Evolutionary conservation across 768 basidiomycete species (phyloP), one percentile per base, ranked within the genome.

Genomic region (Psilocybe azurescens): DNA sequence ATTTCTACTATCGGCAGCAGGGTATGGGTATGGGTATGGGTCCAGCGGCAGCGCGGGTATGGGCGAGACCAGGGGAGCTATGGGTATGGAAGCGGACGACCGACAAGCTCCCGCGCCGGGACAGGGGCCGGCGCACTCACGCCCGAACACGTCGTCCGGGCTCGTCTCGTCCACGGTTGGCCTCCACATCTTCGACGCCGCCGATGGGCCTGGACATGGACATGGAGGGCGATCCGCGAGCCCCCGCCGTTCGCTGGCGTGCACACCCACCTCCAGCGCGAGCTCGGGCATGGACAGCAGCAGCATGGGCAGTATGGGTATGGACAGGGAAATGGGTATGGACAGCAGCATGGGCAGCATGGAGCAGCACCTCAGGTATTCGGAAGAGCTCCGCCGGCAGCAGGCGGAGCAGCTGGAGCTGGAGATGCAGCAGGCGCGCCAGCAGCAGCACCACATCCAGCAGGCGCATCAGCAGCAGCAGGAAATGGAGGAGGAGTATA

Each of bases 111-210:
- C 9, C 38, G 73, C 70, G 64, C 20, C 20, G 20, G 20, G 20
- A 20, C 24, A 24, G 24, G 24, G 24, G 65, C 55, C 6, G 18
- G 8, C 41, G 58, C 50, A 2, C 54, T 36, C 56, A 10, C 33
- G 33, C 33, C 33, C 33, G 33, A 36, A 1, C 6, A 36, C 33
- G 33, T 36, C 33, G 11, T 36, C 65, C 18, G 76, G 75, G 64
- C 79, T 83, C 73, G 73, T 79, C 73, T 74, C 80, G 65, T 79
- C 76, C 46, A 81, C 82, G 66, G 78, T 78, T 65, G 77, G 80
- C 70, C 77, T 83, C 75, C 76, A 75, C 70, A 79, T 86, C 81
- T 77, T 79, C 79, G 85, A 86, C 77, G 73, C 76, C 65, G 60
- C 61, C 29, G 8, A 47, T 28, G 59, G 38, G 9, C n/a, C 11